Evolutionary conservation across 495 filamentous ascomycete genomes (phyloP), one percentile per base, ranked within the genome.

Genomic region (Aspergillus conjunctus): DNA sequence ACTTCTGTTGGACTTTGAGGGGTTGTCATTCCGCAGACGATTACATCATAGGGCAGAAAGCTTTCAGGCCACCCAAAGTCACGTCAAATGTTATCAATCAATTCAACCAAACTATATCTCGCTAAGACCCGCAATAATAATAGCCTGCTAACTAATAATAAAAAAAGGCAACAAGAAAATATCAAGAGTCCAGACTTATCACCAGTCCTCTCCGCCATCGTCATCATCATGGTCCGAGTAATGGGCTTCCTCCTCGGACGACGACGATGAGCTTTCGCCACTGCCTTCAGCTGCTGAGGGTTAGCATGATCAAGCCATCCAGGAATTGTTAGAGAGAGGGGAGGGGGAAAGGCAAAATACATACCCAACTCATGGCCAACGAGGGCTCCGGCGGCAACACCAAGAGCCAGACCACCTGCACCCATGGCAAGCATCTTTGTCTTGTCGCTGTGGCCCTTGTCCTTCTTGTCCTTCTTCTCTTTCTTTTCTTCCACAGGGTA

Each of bases 381-480:
- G 17, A 86, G 59, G 2, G 83, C 86, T 21, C 85, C 85, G 17
- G 77, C 85, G 49, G 82, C 68, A 44, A 77, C 78, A 54, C 85
- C 86, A 6, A 82, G 74, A 1, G 82, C 86, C 45, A 85, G 61
- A 51, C 83, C 86, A 37, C 78, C 82, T 2, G 79, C 82, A 15
- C 77, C 84, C 21, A 73, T 80, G 37, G 77, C 73, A 2, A 85
- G 39, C 53, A 82, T 71, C 53, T 78, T 77, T 44, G 76, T 74
- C 37, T 62, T 58, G 39, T 73, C 68, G 67, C 79, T 78, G 61
- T 79, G 74, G 66, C 72, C 66, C 68, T 80, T 77, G 60, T 80
- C 73, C 67, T 84, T 75, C 53, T 77, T 57, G 53, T 73, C 59
- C 22, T 73, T 64, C 39, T 75, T 59, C 43, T 67, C 45, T 22